Percentiles rank a stretch among this genome's conserved stretches.
phyloP scores from a whole-genome alignment of 2,329 filamentous ascomycete genomes.

The Colletotrichum phormii region DNA sequence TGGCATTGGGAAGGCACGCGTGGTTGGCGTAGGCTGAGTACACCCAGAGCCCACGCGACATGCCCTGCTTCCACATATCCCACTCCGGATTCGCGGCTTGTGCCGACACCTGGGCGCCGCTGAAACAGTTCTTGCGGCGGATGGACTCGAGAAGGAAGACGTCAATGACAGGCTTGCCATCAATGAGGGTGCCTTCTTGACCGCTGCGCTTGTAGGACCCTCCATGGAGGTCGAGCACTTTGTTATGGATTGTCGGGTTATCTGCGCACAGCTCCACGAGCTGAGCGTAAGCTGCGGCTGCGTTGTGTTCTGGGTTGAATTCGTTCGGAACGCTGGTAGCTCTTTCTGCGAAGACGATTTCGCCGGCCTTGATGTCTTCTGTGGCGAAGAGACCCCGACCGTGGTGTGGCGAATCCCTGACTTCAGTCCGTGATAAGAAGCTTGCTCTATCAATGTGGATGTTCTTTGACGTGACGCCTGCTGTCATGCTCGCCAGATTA shows the following conservation, averaged over 20 bases:
- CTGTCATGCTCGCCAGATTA: slow-evolving; percentile 35
- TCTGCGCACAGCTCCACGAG: slow-evolving; percentile 53
- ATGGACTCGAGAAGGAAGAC: slow-evolving; percentile 53
- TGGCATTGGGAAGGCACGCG: slow-evolving; percentile 47
- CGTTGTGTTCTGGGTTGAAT: slow-evolving; percentile 52
- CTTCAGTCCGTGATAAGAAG: slow-evolving; percentile 47
- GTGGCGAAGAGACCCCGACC: slow-evolving; percentile 57
- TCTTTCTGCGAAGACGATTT: slow-evolving; percentile 57
- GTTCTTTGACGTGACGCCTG: slow-evolving; percentile 30
- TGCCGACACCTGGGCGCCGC: slow-evolving; percentile 45
- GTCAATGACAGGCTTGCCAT: slow-evolving; percentile 51
- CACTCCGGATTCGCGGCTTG: slow-evolving; percentile 43
- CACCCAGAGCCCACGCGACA: slow-evolving; percentile 47
- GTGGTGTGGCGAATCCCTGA: slow-evolving; percentile 46
- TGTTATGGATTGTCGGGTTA: slow-evolving; percentile 50
- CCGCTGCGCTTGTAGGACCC: slow-evolving; percentile 48
- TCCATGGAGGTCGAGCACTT: slow-evolving; percentile 49
- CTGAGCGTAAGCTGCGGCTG: slow-evolving; percentile 56
- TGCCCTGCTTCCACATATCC: slow-evolving; percentile 39
- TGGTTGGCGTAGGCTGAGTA: slow-evolving; percentile 52
- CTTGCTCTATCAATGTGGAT: slow-evolving; percentile 43
- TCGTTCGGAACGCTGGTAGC: slow-evolving; percentile 54
- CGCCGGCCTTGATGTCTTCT: slow-evolving; percentile 49
- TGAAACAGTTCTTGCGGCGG: slow-evolving; percentile 55
- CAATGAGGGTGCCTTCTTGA: slow-evolving; percentile 46